These are phyloP conservation scores for Fomitiporia mediterranea DNA, from an alignment of 1,284 basidiomycete genomes.

Conservation along the genomic window DNA sequence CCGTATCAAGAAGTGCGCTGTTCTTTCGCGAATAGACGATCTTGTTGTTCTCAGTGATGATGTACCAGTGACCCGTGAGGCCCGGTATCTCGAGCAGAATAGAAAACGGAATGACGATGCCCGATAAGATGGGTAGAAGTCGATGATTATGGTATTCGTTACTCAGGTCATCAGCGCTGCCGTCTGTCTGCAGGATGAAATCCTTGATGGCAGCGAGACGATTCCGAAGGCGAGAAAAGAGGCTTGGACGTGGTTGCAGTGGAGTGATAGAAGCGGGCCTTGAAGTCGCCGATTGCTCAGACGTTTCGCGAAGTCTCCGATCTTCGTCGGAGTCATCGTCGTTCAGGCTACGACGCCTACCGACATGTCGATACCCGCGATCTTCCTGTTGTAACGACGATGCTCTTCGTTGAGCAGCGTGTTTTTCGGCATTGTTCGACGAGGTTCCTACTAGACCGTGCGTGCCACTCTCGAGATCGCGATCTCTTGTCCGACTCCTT, in stretches of 20 bases:
- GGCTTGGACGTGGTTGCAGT: background rate
- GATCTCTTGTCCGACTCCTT: background rate
- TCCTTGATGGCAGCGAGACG: constrained; percentile 6
- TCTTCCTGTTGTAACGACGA: no score
- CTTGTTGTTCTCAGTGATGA: constrained; percentile 44
- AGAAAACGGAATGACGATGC: constrained; percentile 68
- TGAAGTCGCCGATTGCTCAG: no score
- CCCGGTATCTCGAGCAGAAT: constrained; percentile 80
- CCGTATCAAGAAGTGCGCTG: constrained; percentile 55
- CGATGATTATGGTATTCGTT: constrained; percentile 44
- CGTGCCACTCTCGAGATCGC: background rate
- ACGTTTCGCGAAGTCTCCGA: background rate
- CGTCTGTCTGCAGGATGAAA: constrained; percentile 22
- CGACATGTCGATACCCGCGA: no score
- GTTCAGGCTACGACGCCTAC: no score
- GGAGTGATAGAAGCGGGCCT: no score
- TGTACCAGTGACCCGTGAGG: constrained; percentile 66
- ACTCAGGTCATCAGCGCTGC: constrained; percentile 23
- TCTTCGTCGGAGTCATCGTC: no score
- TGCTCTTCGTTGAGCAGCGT: background rate
- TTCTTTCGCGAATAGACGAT: constrained; percentile 51
- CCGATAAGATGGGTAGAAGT: constrained; percentile 60
- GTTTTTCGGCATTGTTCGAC: background rate
- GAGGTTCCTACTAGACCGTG: background rate
- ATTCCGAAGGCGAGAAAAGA: background rate